phyloP scores from a whole-genome alignment of 768 basidiomycete genomes.

The Kwoniella shandongensis region DNA sequence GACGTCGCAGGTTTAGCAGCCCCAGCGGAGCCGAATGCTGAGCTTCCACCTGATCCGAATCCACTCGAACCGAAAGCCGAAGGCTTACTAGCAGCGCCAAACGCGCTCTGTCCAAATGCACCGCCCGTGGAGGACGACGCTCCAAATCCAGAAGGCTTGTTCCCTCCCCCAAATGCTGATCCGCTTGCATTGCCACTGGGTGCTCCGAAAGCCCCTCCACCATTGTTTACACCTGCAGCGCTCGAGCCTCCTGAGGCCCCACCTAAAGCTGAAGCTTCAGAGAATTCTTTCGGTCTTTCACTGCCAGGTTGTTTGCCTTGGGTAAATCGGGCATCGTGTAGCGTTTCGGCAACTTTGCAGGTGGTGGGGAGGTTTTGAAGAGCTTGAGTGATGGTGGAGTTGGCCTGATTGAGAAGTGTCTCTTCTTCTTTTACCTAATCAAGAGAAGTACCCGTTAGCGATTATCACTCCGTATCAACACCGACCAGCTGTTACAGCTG shows the following conservation, averaged over 20 bases:
- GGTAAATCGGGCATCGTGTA: constrained; percentile 40
- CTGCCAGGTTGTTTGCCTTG: constrained; percentile 10
- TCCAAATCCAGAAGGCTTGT: constrained; percentile 16
- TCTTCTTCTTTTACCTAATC: constrained; percentile 35
- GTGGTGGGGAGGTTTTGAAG: constrained; percentile 28
- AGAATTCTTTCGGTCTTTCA: constrained; percentile 29
- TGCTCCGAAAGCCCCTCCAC: constrained; percentile 13
- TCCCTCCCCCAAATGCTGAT: constrained; percentile 1
- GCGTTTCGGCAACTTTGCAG: constrained; percentile 31
- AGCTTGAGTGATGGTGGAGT: constrained; percentile 27
- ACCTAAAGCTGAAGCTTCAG: constrained; percentile 30
- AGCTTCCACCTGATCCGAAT: constrained; percentile 5
- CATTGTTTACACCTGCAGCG: constrained; percentile 10
- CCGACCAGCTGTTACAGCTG: not conserved
- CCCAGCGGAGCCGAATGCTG: constrained; percentile 18
- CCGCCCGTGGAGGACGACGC: constrained; percentile 7
- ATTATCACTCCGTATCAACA: no score
- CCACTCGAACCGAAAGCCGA: constrained; percentile 24
- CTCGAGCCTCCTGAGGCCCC: not conserved
- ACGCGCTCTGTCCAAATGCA: constrained; percentile 28
- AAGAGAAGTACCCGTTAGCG: not conserved
- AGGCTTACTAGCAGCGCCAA: constrained; percentile 19
- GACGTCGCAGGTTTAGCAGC: not conserved
- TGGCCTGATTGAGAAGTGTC: constrained; percentile 24
- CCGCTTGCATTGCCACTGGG: not conserved